phyloP scores from a whole-genome alignment of 768 basidiomycete genomes.

The Lentinula aciculospora region DNA sequence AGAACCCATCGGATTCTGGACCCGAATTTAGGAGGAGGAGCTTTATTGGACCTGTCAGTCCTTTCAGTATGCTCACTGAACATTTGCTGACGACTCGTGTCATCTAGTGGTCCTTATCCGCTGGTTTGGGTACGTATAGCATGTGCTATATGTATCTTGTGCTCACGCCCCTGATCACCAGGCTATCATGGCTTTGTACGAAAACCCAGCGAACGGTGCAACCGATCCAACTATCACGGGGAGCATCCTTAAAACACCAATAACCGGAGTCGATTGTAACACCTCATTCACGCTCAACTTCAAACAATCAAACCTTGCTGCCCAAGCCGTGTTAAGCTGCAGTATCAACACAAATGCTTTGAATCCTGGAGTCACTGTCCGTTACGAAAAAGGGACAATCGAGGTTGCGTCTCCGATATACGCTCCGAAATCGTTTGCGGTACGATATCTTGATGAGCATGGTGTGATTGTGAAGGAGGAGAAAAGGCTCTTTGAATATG shows the following conservation, averaged over 20 bases:
- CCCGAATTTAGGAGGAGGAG: conserved; percentile 77
- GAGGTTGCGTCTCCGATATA: conserved; percentile 60
- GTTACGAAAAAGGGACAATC: conserved; percentile 72
- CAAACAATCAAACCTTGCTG: conserved; percentile 47
- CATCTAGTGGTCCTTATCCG: conserved; percentile 72
- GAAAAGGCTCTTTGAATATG: conserved; percentile 49
- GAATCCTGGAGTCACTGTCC: conserved; percentile 56
- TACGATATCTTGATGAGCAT: conserved; percentile 50
- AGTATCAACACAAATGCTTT: conserved; percentile 49
- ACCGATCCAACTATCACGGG: conserved; percentile 55
- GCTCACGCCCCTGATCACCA: conserved; percentile 20
- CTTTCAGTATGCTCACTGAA: conserved; percentile 16
- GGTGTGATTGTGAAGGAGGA: conserved; percentile 51
- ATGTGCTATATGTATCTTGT: not conserved
- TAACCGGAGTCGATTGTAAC: conserved; percentile 74
- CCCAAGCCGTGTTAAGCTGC: conserved; percentile 70
- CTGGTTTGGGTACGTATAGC: conserved; percentile 59
- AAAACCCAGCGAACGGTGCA: conserved; percentile 67
- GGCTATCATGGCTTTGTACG: conserved; percentile 77
- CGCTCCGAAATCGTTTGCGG: conserved; percentile 58
- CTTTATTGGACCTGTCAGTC: conserved; percentile 75
- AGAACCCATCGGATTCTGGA: conserved; percentile 72
- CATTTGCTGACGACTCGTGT: not conserved
- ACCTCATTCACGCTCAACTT: conserved; percentile 76
- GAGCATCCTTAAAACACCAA: conserved; percentile 72